phyloP scores from a whole-genome alignment of 177 flowering plant species.

The Tripterygium wilfordii region DNA sequence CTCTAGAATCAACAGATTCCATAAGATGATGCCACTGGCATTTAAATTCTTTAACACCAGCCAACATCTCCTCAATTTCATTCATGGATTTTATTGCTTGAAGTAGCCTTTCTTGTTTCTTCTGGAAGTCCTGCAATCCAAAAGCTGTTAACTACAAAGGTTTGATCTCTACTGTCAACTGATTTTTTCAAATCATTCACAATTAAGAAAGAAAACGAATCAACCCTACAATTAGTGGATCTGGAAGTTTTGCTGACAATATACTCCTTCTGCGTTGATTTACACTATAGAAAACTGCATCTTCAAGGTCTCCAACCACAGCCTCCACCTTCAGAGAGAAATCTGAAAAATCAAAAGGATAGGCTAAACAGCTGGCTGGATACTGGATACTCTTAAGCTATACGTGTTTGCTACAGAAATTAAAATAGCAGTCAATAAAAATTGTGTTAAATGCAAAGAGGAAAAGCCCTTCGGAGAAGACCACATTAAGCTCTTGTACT shows the following conservation, averaged over 20 bases:
- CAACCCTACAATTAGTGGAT: slow-evolving; percentile 19
- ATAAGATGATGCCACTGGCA: slow-evolving; percentile 48
- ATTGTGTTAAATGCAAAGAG: too few relatives aligned
- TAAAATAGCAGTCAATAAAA: too few relatives aligned
- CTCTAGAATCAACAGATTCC: slow-evolving; percentile 58
- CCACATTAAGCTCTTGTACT: too few relatives aligned
- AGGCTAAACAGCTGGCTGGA: not conserved
- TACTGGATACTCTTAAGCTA: too few relatives aligned
- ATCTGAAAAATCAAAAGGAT: slow-evolving; percentile 28
- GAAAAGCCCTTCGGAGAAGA: too few relatives aligned
- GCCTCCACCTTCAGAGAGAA: slow-evolving; percentile 52
- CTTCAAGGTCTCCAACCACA: slow-evolving; percentile 76
- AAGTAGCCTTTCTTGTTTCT: slow-evolving; percentile 34
- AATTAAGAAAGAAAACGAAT: slow-evolving; percentile 7
- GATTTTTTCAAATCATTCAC: too few relatives aligned
- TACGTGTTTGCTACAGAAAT: too few relatives aligned
- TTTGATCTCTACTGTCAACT: too few relatives aligned
- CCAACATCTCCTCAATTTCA: slow-evolving; percentile 39
- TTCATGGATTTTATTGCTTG: slow-evolving; percentile 32
- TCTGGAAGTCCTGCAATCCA: slow-evolving; percentile 36
- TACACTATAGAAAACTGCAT: slow-evolving; percentile 35
- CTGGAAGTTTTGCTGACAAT: slow-evolving; percentile 21
- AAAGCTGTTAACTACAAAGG: not conserved
- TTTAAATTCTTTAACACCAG: slow-evolving; percentile 12
- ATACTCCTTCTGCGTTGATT: slow-evolving; percentile 20